Base-by-base conservation (phyloP, 2,329 filamentous ascomycete genomes). In the Aphanoascus verrucosus region DNA sequence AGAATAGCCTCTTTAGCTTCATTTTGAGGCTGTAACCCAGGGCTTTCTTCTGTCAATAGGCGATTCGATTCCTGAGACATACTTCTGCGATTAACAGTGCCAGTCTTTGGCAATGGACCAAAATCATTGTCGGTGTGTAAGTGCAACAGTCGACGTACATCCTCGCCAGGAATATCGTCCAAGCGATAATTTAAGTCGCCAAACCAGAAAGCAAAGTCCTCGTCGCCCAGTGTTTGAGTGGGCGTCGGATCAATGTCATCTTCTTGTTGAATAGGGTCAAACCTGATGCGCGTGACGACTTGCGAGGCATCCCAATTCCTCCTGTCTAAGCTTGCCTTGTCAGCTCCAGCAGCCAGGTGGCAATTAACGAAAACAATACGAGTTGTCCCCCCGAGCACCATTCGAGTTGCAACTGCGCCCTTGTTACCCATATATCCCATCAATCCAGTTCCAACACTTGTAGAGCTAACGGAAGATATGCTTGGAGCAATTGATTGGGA, bases 401-500 rank as follows among this genome's bases (percentile, higher is more conserved):
- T 74, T 17, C 91, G 80, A 3, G 86, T 85, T 2, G 84, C 81
- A 0, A 95, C 85, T 3, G 87, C 91, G 1, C 93, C 93, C 67
- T 98, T 98, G 68, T 98, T 98, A 8, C 93, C 93, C 74, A 96
- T 84, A 64, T 95, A 95, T 0, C 91, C 91, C 69, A 94, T 80
- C 42, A 97, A 69, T 0, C 93, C 93, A 0, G 93, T 98, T 0
- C 90, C 91, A 6, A 97, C 84, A 54, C 81, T 85, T 3, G 83
- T 83, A 1, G 85, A 89, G 68, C 87, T 94, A 60, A 95, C 81
- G 47, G 87, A 86, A 57, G 82, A 86, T 61, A 97, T 80, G 1
- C 84, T 85, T 0, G 83, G 77, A 1, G 81, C 80, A 40, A 97
- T 75, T 7, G 82, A 78, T 0, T 89, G 83, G 0, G 90, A 87